A percentile compares a stretch with the other conserved stretches of the same genome.
Conservation (phyloP, 2,329 filamentous ascomycete species). For the Fusarium camptoceras region DNA sequence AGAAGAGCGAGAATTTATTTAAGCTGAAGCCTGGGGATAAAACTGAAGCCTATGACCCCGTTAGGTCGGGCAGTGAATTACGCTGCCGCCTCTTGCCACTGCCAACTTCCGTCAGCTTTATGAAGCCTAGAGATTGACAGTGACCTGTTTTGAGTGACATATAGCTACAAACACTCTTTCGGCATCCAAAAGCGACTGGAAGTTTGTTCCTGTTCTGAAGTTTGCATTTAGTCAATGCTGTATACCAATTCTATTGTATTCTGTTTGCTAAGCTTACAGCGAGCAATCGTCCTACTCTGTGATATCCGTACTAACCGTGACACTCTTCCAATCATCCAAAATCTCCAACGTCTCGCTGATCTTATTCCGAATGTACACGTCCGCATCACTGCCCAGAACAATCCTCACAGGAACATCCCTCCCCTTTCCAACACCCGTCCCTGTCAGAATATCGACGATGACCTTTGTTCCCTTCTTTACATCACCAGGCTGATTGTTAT, state of each 20-base stretch:
- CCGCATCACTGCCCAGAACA: constrained; percentile 64
- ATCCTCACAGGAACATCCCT: constrained; percentile 65
- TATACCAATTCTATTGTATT: not conserved
- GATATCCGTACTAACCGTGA: constrained; percentile 44
- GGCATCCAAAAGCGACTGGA: not conserved
- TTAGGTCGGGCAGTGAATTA: fast-evolving
- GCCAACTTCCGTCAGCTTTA: not conserved
- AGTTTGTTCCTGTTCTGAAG: not conserved
- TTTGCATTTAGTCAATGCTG: not conserved
- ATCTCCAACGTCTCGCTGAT: constrained; percentile 56
- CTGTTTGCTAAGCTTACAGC: fast-evolving
- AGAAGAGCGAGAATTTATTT: not conserved
- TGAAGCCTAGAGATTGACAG: not conserved
- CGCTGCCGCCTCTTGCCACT: not conserved
- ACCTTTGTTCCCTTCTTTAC: constrained; percentile 63
- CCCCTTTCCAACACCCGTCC: constrained; percentile 59
- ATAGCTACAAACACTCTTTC: not conserved
- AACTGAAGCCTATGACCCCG: too few relatives aligned
- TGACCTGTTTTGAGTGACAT: not conserved
- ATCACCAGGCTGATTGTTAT: constrained; percentile 67
- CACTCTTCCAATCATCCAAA: constrained; percentile 62
- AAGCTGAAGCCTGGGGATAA: not conserved
- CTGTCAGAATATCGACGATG: constrained; percentile 67
- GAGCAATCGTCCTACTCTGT: not conserved
- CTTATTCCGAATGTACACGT: constrained; percentile 57